These are phyloP conservation scores for Seiridium cupressi DNA, from an alignment of 2,329 filamentous ascomycete genomes.

Conservation along the genomic window DNA sequence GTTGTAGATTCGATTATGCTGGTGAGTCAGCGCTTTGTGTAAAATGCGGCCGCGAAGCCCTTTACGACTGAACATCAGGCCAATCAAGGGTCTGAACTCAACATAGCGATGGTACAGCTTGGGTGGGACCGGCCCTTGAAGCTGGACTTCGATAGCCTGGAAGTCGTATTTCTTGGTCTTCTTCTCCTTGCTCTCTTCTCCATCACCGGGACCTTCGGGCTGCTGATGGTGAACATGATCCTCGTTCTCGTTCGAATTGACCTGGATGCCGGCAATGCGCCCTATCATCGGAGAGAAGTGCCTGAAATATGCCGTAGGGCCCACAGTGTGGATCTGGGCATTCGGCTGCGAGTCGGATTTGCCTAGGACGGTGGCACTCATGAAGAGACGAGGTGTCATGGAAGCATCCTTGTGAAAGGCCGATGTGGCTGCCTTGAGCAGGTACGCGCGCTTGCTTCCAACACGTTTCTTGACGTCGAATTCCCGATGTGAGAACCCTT, in stretches of 20 bases:
- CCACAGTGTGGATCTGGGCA: slow-evolving; percentile 75
- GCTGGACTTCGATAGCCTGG: slow-evolving; percentile 88
- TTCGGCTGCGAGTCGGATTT: slow-evolving; percentile 64
- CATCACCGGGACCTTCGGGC: neutral
- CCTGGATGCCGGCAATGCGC: slow-evolving; percentile 70
- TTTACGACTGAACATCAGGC: slow-evolving; percentile 78
- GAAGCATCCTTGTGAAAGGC: slow-evolving; percentile 60
- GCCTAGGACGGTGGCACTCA: slow-evolving; percentile 79
- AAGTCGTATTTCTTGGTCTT: slow-evolving; percentile 81
- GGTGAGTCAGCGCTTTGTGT: slow-evolving; percentile 84
- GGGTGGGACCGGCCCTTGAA: slow-evolving; percentile 77
- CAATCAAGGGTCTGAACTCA: slow-evolving; percentile 88
- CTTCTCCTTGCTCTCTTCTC: slow-evolving; percentile 41
- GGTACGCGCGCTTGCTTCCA: slow-evolving; percentile 83
- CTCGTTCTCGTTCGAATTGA: slow-evolving; percentile 56
- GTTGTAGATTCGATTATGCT: slow-evolving; percentile 87
- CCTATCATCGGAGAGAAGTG: slow-evolving; percentile 91
- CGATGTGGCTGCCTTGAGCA: slow-evolving; percentile 66
- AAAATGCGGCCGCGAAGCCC: slow-evolving; percentile 78
- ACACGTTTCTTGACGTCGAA: slow-evolving; percentile 79
- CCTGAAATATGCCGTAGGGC: slow-evolving; percentile 71
- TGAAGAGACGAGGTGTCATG: slow-evolving; percentile 66
- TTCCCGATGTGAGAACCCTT: slow-evolving; percentile 58
- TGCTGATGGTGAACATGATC: slow-evolving; percentile 33
- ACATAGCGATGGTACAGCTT: slow-evolving; percentile 88